phyloP scores from a whole-genome alignment of 129 eudicot genomes.

The Flaveria robusta region DNA sequence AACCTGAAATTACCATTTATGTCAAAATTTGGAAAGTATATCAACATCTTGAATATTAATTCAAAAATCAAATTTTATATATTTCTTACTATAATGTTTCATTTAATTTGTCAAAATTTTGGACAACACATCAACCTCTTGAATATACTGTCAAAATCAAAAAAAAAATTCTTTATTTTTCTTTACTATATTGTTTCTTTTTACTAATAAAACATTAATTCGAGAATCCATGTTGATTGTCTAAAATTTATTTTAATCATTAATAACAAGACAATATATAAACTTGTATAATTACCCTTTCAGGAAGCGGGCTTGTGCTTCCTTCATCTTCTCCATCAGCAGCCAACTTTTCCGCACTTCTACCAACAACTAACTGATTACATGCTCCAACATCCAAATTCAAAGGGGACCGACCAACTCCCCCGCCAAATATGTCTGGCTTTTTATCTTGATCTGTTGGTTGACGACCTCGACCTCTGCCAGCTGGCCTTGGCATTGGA shows the following conservation, averaged over 20 bases:
- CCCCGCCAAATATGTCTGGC: conserved; percentile 37
- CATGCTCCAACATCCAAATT: conserved; percentile 41
- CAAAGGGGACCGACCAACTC: conserved; percentile 36
- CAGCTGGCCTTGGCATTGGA: conserved; percentile 60
- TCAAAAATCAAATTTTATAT: neutral
- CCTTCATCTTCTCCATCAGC: conserved; percentile 54
- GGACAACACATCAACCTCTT: neutral
- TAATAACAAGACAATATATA: neutral
- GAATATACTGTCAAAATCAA: neutral
- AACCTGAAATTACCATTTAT: conserved; percentile 47
- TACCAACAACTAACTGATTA: conserved; percentile 42
- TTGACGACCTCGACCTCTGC: conserved; percentile 56
- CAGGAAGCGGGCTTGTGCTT: conserved; percentile 60
- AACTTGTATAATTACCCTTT: conserved; percentile 42
- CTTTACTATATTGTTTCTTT: neutral
- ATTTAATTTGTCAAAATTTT: neutral
- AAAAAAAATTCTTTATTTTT: too few relatives aligned
- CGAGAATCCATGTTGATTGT: neutral
- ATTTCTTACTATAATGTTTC: neutral
- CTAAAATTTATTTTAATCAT: neutral
- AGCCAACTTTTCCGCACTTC: conserved; percentile 48
- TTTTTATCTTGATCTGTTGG: conserved; percentile 47
- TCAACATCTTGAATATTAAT: neutral
- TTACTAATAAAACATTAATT: neutral
- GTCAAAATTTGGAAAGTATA: neutral